Evolutionary conservation across 2,329 filamentous ascomycete genomes (phyloP).

Genomic region (Epichloe uncinata): DNA sequence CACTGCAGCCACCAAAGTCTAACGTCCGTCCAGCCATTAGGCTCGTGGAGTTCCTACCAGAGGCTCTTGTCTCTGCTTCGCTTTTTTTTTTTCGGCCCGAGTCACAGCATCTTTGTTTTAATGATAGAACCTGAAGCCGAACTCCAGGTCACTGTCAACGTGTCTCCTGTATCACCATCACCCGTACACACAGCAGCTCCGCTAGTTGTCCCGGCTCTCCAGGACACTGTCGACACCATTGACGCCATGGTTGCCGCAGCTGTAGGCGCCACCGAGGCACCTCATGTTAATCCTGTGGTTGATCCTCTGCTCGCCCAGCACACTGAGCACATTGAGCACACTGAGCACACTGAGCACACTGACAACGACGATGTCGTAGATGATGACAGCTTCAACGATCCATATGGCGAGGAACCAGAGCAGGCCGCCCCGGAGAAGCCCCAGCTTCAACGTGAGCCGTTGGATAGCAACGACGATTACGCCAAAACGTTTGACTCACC

Average conservation of each 20-base stretch:
- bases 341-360: constrained; percentile 13
- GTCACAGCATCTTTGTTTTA: constrained; percentile 13
- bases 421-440: constrained; percentile 7
- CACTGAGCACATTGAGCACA: constrained; percentile 18
- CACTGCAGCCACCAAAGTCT: neutral
- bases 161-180: constrained; percentile 38
- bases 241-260: constrained; percentile 31
- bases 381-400: constrained; percentile 35
- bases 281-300: constrained; percentile 16
- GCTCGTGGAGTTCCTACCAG: neutral
- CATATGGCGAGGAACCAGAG: constrained; percentile 29
- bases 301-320: constrained; percentile 18
- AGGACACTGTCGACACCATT: constrained; percentile 37
- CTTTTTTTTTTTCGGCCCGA: constrained; percentile 4
- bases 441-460: constrained; percentile 17
- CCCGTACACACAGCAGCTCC: constrained; percentile 33
- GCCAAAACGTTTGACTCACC: constrained; percentile 38
- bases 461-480: constrained; percentile 33
- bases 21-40: neutral
- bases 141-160: constrained; percentile 38
- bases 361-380: constrained; percentile 26
- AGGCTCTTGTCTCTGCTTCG: constrained; percentile 6
- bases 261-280: constrained; percentile 13
- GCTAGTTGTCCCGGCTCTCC: constrained; percentile 34
- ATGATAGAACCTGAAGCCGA: constrained; percentile 35